Evolutionary conservation across 192 early-diverging fungal species (phyloP), one percentile per base, ranked within the genome.

Genomic region (Chytriomyces hyalinus): DNA sequence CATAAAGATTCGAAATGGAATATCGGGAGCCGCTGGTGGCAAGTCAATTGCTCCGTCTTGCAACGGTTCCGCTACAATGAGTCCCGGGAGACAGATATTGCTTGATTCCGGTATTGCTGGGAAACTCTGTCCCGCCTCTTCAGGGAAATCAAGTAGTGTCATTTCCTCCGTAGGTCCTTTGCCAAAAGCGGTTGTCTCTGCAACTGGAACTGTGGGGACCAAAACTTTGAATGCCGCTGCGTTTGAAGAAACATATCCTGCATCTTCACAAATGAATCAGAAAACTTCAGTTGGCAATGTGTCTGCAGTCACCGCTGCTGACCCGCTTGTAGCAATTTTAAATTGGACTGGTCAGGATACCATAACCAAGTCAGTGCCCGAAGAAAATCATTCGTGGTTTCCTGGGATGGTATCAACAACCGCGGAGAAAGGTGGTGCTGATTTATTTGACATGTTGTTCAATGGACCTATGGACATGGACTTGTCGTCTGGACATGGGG

Each of bases 361-460:
- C 36, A 36, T 36, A 36, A 2, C 36, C 36, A 36, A 36, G 4
- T 36, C 36, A 36, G 36, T 36, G 1, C 2, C 36, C 4, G 36
- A 36, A 36, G 36, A 36, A 36, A 36, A 36, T 36, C 36, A 47
- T 67, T 6, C 48, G 43, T 28, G 48, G 62, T 64, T 28, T 47
- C 43, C 43, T 47, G 36, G 36, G 36, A 36, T 36, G 36, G 4
- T 36, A 36, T 4, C 36, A 36, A 36, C 36, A 36, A 2, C 36
- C 36, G 36, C 36, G 3, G 36, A 36, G 36, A 36, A 4, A 36
- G 36, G 36, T 36, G 43, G 44, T 26, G 62, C 1, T 64, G 13
- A 68, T 47, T 26, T 65, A 26, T 74, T 74, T 63, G 61, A 74
- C 46, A 62, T 10, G 13, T 74, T 74, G 17, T 74, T 74, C 48